Conservation (phyloP, 1,139 yeast species). For the Magnusiomyces starmeri region DNA sequence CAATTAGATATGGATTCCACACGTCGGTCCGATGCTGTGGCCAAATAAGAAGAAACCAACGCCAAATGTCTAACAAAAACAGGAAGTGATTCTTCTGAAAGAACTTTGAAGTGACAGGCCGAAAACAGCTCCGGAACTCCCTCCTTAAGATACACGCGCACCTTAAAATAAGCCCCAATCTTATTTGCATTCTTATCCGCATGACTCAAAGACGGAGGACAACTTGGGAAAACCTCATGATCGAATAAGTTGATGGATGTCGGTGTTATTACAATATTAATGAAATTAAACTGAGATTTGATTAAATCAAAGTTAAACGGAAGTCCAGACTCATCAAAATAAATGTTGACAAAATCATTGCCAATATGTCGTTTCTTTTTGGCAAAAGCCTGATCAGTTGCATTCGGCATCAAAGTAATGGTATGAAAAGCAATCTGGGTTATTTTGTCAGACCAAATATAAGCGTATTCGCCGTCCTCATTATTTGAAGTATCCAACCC, state of each 20-base stretch:
- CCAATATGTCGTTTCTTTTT: conserved; percentile 81
- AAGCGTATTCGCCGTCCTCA: conserved; percentile 68
- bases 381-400: conserved; percentile 42
- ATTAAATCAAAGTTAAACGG: conserved; percentile 67
- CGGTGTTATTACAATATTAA: conserved; percentile 73
- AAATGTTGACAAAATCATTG: conserved; percentile 73
- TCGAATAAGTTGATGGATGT: conserved; percentile 34
- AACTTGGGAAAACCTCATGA: conserved; percentile 6
- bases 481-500: conserved; percentile 68
- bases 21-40: conserved; percentile 62
- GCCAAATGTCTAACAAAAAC: conserved; percentile 60
- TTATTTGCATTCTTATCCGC: background rate
- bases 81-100: conserved; percentile 54
- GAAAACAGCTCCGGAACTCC: conserved; percentile 76
- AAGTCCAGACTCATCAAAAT: conserved; percentile 64
- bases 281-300: conserved; percentile 73
- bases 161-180: conserved; percentile 38
- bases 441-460: conserved; percentile 65
- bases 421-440: conserved; percentile 71
- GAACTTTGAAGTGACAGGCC: conserved; percentile 64
- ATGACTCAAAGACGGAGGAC: background rate
- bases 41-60: conserved; percentile 61
- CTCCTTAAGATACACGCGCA: conserved; percentile 54
- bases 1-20: conserved; percentile 55
- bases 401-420: conserved; percentile 68